A percentile compares a stretch with the other conserved stretches of the same genome.
phyloP scores from a whole-genome alignment of 345 rosid genomes.

The Alliaria petiolata region DNA sequence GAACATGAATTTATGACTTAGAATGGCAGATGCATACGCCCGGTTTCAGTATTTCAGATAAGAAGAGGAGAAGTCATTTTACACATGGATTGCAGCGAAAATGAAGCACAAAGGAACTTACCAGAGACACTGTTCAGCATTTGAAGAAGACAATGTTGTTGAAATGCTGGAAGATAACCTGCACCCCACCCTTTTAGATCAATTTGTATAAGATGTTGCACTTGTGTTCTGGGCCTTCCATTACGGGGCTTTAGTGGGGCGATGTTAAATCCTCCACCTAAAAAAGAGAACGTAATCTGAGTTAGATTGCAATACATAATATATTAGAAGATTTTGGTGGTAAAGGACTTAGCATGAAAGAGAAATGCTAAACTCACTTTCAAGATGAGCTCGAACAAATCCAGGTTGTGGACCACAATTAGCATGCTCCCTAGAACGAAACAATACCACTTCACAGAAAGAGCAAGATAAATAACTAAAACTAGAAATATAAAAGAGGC shows the following conservation, averaged over 20 bases:
- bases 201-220: conserved; percentile 94
- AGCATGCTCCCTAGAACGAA: conserved; percentile 97
- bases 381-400: conserved; percentile 91
- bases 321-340: neutral
- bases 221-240: conserved; percentile 88
- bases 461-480: conserved; percentile 18
- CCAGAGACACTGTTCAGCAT: conserved; percentile 97
- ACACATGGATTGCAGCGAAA: neutral
- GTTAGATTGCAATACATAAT: neutral
- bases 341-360: conserved; percentile 2
- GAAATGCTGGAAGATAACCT: conserved; percentile 88
- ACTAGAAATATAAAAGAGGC: neutral
- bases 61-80: neutral
- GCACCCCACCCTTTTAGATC: conserved; percentile 98
- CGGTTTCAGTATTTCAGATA: neutral
- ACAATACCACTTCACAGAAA: conserved; percentile 75
- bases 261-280: conserved; percentile 98
- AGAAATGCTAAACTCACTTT: conserved; percentile 54
- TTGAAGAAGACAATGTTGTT: conserved; percentile 98
- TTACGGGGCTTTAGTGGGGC: conserved; percentile 78
- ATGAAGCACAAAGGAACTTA: conserved; percentile 33
- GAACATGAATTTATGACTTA: neutral
- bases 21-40: neutral
- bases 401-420: conserved; percentile 94
- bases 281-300: conserved; percentile 21